These are phyloP conservation scores for Spathaspora sp. DNA, from an alignment of 805 yeast species.

Conservation along the genomic window DNA sequence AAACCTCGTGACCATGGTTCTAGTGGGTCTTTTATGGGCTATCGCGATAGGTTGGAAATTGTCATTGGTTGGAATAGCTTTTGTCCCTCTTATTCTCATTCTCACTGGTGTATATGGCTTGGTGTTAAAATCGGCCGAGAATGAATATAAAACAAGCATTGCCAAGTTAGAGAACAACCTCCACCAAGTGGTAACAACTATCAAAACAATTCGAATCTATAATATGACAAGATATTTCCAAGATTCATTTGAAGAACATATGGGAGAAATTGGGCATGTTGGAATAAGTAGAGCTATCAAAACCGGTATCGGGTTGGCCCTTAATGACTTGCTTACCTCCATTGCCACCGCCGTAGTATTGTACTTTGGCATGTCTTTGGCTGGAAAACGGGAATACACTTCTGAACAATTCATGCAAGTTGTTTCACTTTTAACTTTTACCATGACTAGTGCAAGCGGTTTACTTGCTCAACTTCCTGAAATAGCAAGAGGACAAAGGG, in stretches of 20 bases:
- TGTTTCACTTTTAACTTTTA: conserved; percentile 67
- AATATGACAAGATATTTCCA: conserved; percentile 49
- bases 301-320: conserved; percentile 66
- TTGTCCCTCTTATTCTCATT: conserved; percentile 60
- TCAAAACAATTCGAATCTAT: conserved; percentile 61
- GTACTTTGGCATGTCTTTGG: conserved; percentile 76
- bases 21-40: conserved; percentile 75
- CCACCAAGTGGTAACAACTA: conserved; percentile 53
- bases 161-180: conserved; percentile 49
- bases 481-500: conserved; percentile 74
- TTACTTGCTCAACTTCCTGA: conserved; percentile 71
- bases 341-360: conserved; percentile 69
- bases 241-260: conserved; percentile 26
- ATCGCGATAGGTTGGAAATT: conserved; percentile 79
- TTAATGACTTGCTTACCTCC: conserved; percentile 50
- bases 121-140: conserved; percentile 53
- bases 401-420: conserved; percentile 62
- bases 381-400: conserved; percentile 54
- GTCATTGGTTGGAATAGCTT: conserved; percentile 74
- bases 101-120: conserved; percentile 51
- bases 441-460: conserved; percentile 60
- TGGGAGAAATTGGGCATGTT: conserved; percentile 26
- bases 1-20: conserved; percentile 51
- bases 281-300: conserved; percentile 52
- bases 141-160: conserved; percentile 52